These are phyloP conservation scores for Aspergillus sp. DNA, from an alignment of 2,329 filamentous ascomycete species.

Conservation along the genomic window DNA sequence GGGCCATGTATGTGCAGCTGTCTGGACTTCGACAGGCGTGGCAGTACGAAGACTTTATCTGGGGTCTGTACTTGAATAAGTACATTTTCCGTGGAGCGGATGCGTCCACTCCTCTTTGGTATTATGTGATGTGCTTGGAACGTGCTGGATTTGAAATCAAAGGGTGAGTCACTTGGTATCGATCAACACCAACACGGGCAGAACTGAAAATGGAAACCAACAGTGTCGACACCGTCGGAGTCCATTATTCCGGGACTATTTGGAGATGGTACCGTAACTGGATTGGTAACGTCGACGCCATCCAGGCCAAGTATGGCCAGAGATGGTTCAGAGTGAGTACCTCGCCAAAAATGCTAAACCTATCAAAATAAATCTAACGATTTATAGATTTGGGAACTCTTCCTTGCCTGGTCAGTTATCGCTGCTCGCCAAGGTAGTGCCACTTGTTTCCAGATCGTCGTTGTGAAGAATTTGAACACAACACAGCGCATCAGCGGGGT, in stretches of 20 bases:
- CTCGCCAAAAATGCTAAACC: neutral
- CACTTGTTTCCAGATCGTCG: slow-evolving; percentile 68
- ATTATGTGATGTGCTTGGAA: slow-evolving; percentile 68
- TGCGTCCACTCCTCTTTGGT: slow-evolving; percentile 76
- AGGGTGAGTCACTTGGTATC: slow-evolving; percentile 28
- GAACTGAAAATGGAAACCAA: neutral
- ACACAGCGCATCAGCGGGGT: slow-evolving; percentile 65
- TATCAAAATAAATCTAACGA: neutral
- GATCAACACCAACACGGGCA: neutral
- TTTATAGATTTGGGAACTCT: slow-evolving; percentile 69
- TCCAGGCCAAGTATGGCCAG: slow-evolving; percentile 77
- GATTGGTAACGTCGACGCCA: slow-evolving; percentile 76
- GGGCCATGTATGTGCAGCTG: slow-evolving; percentile 80
- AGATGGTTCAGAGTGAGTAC: slow-evolving; percentile 75
- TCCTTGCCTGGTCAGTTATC: slow-evolving; percentile 70
- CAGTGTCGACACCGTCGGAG: slow-evolving; percentile 70
- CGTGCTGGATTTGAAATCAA: slow-evolving; percentile 75
- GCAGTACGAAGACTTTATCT: slow-evolving; percentile 89
- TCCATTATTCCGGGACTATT: slow-evolving; percentile 83
- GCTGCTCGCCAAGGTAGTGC: slow-evolving; percentile 65
- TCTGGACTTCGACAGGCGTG: slow-evolving; percentile 76
- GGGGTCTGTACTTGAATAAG: slow-evolving; percentile 95
- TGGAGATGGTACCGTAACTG: slow-evolving; percentile 95
- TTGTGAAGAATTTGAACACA: slow-evolving; percentile 74
- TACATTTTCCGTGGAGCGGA: slow-evolving; percentile 90